phyloP scores from a whole-genome alignment of 2,329 filamentous ascomycete species.

The Diaporthe citriasiana region DNA sequence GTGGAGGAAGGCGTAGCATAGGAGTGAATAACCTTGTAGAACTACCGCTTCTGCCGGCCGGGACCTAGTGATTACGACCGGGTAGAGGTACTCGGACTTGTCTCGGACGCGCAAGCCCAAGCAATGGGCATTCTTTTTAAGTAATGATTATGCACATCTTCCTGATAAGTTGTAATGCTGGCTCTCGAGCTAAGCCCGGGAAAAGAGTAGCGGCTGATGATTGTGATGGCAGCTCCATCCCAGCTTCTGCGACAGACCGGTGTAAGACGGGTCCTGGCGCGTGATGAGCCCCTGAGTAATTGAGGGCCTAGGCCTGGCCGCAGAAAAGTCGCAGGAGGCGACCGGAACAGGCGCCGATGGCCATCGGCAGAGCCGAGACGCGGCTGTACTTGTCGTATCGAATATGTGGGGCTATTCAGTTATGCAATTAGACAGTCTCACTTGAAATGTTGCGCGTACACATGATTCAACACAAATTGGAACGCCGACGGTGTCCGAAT shows the following conservation, averaged over 20 bases:
- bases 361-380: conserved; percentile 10
- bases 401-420: not conserved
- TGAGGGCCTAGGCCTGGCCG: not conserved
- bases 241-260: not conserved
- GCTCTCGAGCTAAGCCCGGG: not conserved
- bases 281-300: not conserved
- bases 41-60: no score
- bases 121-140: not conserved
- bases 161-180: not conserved
- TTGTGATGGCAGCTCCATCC: not conserved
- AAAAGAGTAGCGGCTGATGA: not conserved
- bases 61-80: no score
- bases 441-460: not conserved
- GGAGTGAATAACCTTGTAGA: no score
- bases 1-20: no score
- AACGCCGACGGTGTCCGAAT: not conserved
- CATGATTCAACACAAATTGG: not conserved
- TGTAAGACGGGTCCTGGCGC: not conserved
- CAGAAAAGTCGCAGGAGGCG: not conserved
- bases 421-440: not conserved
- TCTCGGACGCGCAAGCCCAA: not conserved
- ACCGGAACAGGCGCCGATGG: conserved; percentile 13
- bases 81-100: not conserved
- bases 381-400: not conserved
- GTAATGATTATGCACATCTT: not conserved